These are phyloP conservation scores for Cenchrus fungigraminus DNA, from an alignment of 176 grass and related monocot genomes.

Conservation along the genomic window DNA sequence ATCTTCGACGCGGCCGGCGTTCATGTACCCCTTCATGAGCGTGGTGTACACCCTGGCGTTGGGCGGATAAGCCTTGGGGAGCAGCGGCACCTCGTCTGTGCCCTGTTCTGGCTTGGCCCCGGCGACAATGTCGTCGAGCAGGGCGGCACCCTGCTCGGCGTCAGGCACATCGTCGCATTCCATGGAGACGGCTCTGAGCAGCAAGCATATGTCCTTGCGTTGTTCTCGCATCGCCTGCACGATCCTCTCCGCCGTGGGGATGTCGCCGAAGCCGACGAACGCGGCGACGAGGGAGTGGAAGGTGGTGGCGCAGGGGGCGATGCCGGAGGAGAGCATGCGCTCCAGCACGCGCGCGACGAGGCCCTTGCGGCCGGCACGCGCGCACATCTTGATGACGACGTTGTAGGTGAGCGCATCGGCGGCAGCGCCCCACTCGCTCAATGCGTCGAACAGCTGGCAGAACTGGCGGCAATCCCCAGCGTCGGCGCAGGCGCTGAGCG, in stretches of 20 bases:
- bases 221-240: conserved; percentile 88
- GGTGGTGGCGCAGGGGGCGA: conserved; percentile 66
- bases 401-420: conserved; percentile 85
- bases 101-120: neutral
- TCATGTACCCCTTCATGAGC: conserved; percentile 96
- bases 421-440: conserved; percentile 39
- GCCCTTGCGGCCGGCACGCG: conserved; percentile 65
- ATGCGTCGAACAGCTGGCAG: conserved; percentile 71
- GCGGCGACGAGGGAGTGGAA: conserved; percentile 86
- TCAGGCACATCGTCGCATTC: neutral
- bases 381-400: conserved; percentile 82
- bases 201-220: conserved; percentile 55
- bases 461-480: conserved; percentile 63
- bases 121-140: conserved; percentile 64
- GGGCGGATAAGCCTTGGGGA: conserved; percentile 57
- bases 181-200: conserved; percentile 44
- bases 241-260: conserved; percentile 63
- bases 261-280: conserved; percentile 75
- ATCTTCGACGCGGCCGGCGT: conserved; percentile 71
- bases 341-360: conserved; percentile 59
- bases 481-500: conserved; percentile 77
- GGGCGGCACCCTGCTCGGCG: conserved; percentile 19
- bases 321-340: conserved; percentile 41
- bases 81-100: conserved; percentile 23
- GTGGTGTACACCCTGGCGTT: conserved; percentile 86